phyloP scores from a whole-genome alignment of 345 rosid species.

The Gossypium turneri region DNA sequence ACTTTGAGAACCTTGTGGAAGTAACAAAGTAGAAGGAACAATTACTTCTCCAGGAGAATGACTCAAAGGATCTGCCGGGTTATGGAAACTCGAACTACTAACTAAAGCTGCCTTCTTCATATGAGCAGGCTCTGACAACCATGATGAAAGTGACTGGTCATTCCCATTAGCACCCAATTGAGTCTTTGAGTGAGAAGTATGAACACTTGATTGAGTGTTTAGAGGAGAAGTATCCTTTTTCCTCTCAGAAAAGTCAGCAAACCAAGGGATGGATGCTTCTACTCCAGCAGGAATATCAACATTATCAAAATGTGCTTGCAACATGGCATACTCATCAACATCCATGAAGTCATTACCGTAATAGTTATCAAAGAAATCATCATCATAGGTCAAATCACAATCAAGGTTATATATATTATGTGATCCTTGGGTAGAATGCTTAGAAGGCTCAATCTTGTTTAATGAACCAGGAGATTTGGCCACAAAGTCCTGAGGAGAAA shows the following conservation, averaged over 20 bases:
- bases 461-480: constrained; percentile 18
- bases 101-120: constrained; percentile 20
- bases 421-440: constrained; percentile 28
- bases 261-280: constrained; percentile 70
- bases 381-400: constrained; percentile 34
- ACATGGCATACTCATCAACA: constrained; percentile 40
- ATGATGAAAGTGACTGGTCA: constrained; percentile 1
- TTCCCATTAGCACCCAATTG: constrained; percentile 1
- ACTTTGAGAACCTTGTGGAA: constrained; percentile 16
- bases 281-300: constrained; percentile 72
- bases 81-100: constrained; percentile 22
- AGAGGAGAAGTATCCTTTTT: constrained; percentile 22
- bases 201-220: constrained; percentile 15
- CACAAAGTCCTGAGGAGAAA: constrained; percentile 28
- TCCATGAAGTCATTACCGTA: constrained; percentile 29
- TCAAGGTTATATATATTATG: constrained; percentile 34
- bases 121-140: constrained; percentile 17
- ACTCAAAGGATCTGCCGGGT: constrained; percentile 9
- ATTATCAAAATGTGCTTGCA: constrained; percentile 68
- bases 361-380: constrained; percentile 22
- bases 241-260: constrained; percentile 31
- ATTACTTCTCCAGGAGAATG: constrained; percentile 23
- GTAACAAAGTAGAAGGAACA: constrained; percentile 20
- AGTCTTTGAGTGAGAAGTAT: constrained; percentile 23
- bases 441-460: constrained; percentile 18